Conservation (phyloP, 2,329 filamentous ascomycete genomes). For the Colletotrichum lupini region DNA sequence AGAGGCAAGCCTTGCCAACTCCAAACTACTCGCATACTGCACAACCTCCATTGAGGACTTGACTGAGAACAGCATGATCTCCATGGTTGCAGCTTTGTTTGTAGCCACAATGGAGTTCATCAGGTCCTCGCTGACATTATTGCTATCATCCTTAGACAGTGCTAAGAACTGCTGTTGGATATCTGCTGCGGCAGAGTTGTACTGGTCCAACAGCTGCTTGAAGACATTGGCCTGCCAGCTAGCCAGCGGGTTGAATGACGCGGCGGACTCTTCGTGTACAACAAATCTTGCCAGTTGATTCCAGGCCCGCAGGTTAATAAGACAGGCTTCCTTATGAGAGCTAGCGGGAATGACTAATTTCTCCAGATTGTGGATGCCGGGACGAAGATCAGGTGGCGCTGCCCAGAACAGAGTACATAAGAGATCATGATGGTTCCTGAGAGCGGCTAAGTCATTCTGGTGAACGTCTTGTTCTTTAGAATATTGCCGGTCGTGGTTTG, state of each 20-base stretch:
- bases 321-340: constrained; percentile 74
- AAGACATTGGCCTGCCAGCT: constrained; percentile 68
- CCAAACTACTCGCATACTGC: constrained; percentile 56
- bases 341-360: constrained; percentile 67
- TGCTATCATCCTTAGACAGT: constrained; percentile 58
- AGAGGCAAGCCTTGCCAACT: constrained; percentile 59
- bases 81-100: constrained; percentile 65
- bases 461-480: constrained; percentile 71
- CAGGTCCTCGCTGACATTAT: constrained; percentile 54
- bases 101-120: constrained; percentile 60
- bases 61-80: constrained; percentile 61
- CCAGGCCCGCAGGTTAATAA: constrained; percentile 74
- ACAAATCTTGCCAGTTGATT: constrained; percentile 70
- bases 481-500: constrained; percentile 74
- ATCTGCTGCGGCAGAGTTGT: constrained; percentile 64
- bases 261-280: constrained; percentile 53
- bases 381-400: constrained; percentile 65
- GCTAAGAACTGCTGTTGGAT: constrained; percentile 66
- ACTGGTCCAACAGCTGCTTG: constrained; percentile 67
- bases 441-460: constrained; percentile 69
- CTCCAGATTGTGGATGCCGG: constrained; percentile 65
- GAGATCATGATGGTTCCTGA: constrained; percentile 77
- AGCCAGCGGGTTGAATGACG: constrained; percentile 58
- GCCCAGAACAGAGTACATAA: constrained; percentile 75
- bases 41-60: constrained; percentile 63